Percentiles rank a stretch among this genome's conserved stretches.
These are phyloP conservation scores for Saccharomyces hybrid DNA, from an alignment of 1,139 yeast species.

Conservation along the genomic window DNA sequence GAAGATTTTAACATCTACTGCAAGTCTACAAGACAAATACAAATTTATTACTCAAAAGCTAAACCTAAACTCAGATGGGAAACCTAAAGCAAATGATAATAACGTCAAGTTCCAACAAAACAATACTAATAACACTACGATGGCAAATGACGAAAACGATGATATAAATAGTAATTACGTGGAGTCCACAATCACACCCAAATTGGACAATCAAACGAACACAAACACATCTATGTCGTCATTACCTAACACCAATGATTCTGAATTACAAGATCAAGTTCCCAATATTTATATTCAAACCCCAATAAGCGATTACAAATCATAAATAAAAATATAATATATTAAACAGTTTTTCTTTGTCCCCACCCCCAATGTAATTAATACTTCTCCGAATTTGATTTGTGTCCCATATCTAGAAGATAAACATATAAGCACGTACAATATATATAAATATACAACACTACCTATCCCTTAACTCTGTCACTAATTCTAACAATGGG, in stretches of 20 bases:
- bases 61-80: slow-evolving; percentile 13
- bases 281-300: slow-evolving; percentile 14
- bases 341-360: background rate
- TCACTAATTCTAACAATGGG: slow-evolving; percentile 80
- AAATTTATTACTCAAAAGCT: slow-evolving; percentile 19
- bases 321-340: background rate
- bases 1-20: slow-evolving; percentile 41
- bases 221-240: slow-evolving; percentile 15
- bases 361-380: background rate
- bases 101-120: slow-evolving; percentile 2
- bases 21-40: slow-evolving; percentile 19
- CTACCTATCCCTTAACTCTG: slow-evolving; percentile 38
- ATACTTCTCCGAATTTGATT: background rate
- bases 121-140: background rate
- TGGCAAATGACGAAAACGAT: slow-evolving; percentile 3
- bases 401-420: background rate
- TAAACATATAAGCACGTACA: background rate
- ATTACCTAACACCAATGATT: slow-evolving; percentile 15
- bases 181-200: slow-evolving; percentile 9
- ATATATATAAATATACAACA: background rate
- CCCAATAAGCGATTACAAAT: slow-evolving; percentile 5
- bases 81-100: slow-evolving; percentile 3
- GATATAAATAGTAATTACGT: slow-evolving; percentile 6
- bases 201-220: slow-evolving; percentile 15
- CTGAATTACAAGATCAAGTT: slow-evolving; percentile 8